These are phyloP conservation scores for Fibroporia radiculosa DNA, from an alignment of 768 basidiomycete species.

Conservation along the genomic window DNA sequence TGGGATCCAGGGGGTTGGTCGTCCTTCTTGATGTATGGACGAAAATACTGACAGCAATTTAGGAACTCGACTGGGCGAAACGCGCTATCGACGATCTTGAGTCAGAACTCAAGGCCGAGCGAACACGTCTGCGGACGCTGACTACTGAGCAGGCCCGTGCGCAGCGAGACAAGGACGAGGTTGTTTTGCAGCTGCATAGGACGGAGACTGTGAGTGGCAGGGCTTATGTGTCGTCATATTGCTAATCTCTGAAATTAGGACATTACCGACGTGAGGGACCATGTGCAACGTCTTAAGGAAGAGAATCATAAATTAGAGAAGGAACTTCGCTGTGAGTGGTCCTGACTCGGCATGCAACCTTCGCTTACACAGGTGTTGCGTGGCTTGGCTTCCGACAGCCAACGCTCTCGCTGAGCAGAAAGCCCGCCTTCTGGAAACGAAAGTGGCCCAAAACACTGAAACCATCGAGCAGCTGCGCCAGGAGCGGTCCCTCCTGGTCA, in stretches of 20 bases:
- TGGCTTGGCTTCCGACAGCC: slow-evolving; percentile 27
- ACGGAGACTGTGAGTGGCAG: slow-evolving; percentile 55
- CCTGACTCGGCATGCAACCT: background rate
- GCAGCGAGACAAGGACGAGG: slow-evolving; percentile 57
- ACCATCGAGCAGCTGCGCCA: slow-evolving; percentile 70
- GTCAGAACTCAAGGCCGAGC: slow-evolving; percentile 60
- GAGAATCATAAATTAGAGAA: slow-evolving; percentile 68
- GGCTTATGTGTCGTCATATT: background rate
- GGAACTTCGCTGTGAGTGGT: slow-evolving; percentile 59
- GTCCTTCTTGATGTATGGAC: background rate
- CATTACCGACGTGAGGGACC: slow-evolving; percentile 67
- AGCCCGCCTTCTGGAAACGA: slow-evolving; percentile 57
- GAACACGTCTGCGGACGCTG: slow-evolving; percentile 54
- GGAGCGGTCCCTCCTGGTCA: slow-evolving; percentile 62
- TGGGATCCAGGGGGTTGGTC: slow-evolving; percentile 47
- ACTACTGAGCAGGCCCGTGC: slow-evolving; percentile 54
- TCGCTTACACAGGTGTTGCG: background rate
- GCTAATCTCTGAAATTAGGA: slow-evolving; percentile 37
- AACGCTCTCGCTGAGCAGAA: slow-evolving; percentile 69
- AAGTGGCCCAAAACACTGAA: slow-evolving; percentile 59
- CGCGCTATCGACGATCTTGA: slow-evolving; percentile 63
- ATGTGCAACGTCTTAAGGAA: slow-evolving; percentile 61
- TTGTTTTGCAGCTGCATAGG: slow-evolving; percentile 56
- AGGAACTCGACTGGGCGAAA: slow-evolving; percentile 72
- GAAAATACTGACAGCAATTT: too few relatives aligned